These are phyloP conservation scores for Periconia digitata DNA, from an alignment of 2,329 filamentous ascomycete species.

Conservation along the genomic window DNA sequence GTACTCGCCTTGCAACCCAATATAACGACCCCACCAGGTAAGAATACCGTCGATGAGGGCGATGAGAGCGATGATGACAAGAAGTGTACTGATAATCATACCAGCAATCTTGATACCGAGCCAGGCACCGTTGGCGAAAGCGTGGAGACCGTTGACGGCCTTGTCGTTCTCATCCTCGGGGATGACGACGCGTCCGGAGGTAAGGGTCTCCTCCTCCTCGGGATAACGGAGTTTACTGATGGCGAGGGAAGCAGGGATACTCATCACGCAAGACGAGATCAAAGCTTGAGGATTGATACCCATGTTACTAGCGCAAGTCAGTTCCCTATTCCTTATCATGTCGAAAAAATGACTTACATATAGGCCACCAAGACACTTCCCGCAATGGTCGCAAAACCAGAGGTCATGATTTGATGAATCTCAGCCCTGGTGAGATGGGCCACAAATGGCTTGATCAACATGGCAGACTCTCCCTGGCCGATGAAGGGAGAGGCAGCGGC, in stretches of 20 bases:
- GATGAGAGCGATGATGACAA: constrained; percentile 80
- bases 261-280: constrained; percentile 93
- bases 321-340: background rate
- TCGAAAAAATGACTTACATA: constrained; percentile 50
- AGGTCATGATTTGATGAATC: constrained; percentile 90
- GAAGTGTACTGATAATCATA: constrained; percentile 77
- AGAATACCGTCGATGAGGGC: constrained; percentile 74
- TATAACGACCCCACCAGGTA: constrained; percentile 80
- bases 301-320: constrained; percentile 50
- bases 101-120: constrained; percentile 83
- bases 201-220: constrained; percentile 83
- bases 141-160: constrained; percentile 79
- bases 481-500: constrained; percentile 92
- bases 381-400: constrained; percentile 89
- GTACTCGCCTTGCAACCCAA: constrained; percentile 68
- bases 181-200: constrained; percentile 76
- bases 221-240: constrained; percentile 89
- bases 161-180: constrained; percentile 76
- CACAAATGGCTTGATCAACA: constrained; percentile 87
- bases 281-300: constrained; percentile 83
- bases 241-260: constrained; percentile 85
- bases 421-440: constrained; percentile 83
- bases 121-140: constrained; percentile 83
- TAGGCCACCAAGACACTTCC: constrained; percentile 86
- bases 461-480: constrained; percentile 89